Evolutionary conservation across 2,329 filamentous ascomycete species (phyloP), one percentile per base, ranked within the genome.

Genomic region (Capronia americana): DNA sequence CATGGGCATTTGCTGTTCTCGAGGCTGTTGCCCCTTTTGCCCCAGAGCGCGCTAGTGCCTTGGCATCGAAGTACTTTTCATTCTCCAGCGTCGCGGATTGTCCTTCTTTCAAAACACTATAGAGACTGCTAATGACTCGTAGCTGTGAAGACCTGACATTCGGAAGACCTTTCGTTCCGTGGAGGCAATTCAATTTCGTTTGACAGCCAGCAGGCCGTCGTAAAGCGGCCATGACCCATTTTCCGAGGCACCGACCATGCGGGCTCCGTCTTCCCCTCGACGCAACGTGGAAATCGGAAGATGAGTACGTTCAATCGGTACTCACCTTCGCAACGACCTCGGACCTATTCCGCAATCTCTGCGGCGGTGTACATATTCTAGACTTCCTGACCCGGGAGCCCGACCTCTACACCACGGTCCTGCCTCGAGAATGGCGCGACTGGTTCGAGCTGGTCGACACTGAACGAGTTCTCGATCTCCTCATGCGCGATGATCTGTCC

Each of bases 351-450:
- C 90, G 92, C 71, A 92, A 92, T 28, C 84, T 99, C n/a, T 97
- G 93, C 75, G 95, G 95, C 61, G 93, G 94, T n/a, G 92, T 98
- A 0, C 95, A 99, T 76, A 93, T 99, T 69, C 85, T 98, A 64
- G 95, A 99, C 77, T 98, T 99, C 79, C 92, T 97, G 80, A 97
- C 93, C 1, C 87, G 88, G 50, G 87, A 92, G 56, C 92, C 92
- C 4, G 90, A 92, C 69, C 84, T 97, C 0, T 99, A 97, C 77
- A 87, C 90, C 60, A 84, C 86, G 1, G 85, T 94, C 1, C 79
- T 99, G 1, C 92, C 93, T 0, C 77, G 85, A 67, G 88, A 93
- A 77, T 99, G 95, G 95, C 87, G 92, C 70, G 75, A 82, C 0
- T 98, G 93, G 80, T 89, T 98, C 71, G 80, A 90, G 41, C 79